These are phyloP conservation scores for Oleoguttula mirabilis DNA, from an alignment of 495 filamentous ascomycete species.

Conservation along the genomic window DNA sequence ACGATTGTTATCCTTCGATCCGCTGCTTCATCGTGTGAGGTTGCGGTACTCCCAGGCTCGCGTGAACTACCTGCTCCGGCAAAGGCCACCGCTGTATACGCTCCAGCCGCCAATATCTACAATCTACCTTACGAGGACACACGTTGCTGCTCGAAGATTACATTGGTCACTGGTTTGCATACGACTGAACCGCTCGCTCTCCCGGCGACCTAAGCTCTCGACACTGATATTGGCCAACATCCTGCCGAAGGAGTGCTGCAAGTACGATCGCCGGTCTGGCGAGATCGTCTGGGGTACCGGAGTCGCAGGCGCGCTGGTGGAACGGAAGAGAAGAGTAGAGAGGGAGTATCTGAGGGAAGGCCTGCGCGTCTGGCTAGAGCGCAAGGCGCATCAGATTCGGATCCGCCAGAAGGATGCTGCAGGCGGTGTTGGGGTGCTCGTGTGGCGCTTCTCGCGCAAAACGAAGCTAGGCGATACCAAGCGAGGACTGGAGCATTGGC, in stretches of 20 bases:
- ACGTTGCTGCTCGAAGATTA: slow-evolving; percentile 19
- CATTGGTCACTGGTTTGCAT: slow-evolving; percentile 20
- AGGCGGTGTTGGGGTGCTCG: slow-evolving; percentile 22
- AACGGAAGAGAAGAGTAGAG: slow-evolving; percentile 21
- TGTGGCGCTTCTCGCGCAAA: slow-evolving; percentile 22
- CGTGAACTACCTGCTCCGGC: slow-evolving; percentile 13
- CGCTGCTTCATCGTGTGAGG: slow-evolving; percentile 19
- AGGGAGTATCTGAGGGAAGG: slow-evolving; percentile 21
- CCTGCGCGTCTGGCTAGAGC: slow-evolving; percentile 20
- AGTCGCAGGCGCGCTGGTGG: slow-evolving; percentile 18
- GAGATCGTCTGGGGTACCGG: slow-evolving; percentile 17
- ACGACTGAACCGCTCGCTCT: slow-evolving; percentile 17
- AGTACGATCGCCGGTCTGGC: slow-evolving; percentile 13
- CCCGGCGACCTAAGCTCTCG: slow-evolving; percentile 16
- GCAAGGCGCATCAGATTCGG: slow-evolving; percentile 17
- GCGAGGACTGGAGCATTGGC: slow-evolving; percentile 6
- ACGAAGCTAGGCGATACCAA: slow-evolving; percentile 12
- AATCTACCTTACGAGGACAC: slow-evolving; percentile 21
- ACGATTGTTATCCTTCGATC: slow-evolving; percentile 18
- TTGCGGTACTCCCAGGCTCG: slow-evolving; percentile 11
- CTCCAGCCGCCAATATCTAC: slow-evolving; percentile 17
- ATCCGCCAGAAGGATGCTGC: slow-evolving; percentile 16
- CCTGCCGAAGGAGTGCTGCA: slow-evolving; percentile 23
- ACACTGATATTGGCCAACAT: slow-evolving; percentile 18
- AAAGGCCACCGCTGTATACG: slow-evolving; percentile 14